A percentile compares a stretch with the other conserved stretches of the same genome.
Conservation (phyloP, 371 early-diverging fungal genomes). For the Nematocida sp. region DNA sequence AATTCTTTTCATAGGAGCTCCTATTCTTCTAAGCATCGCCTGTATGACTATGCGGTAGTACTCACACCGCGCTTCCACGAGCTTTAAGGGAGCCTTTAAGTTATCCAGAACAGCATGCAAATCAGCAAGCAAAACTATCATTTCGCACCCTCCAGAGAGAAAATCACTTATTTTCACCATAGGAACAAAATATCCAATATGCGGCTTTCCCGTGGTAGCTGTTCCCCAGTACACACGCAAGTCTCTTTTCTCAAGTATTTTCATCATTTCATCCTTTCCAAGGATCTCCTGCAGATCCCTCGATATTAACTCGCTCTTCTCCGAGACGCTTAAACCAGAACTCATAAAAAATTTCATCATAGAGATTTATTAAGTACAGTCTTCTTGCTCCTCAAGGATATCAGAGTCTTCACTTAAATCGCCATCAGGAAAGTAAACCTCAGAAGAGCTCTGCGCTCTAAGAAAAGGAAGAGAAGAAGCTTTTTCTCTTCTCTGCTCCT, state of each 20-base stretch:
- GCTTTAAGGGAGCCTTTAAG: constrained; percentile 90
- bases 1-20: constrained; percentile 73
- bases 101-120: constrained; percentile 97
- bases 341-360: constrained; percentile 17
- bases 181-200: constrained; percentile 94
- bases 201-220: constrained; percentile 93
- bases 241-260: constrained; percentile 78
- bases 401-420: constrained; percentile 31
- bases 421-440: constrained; percentile 46
- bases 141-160: constrained; percentile 83
- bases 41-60: constrained; percentile 90
- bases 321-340: constrained; percentile 31
- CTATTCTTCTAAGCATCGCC: constrained; percentile 78
- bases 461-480: constrained; percentile 40
- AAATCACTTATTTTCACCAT: constrained; percentile 96
- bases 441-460: constrained; percentile 11
- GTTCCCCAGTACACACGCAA: constrained; percentile 97
- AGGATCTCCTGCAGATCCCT: constrained; percentile 90
- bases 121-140: constrained; percentile 89
- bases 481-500: constrained; percentile 30
- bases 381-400: constrained; percentile 26
- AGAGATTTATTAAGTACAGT: background rate
- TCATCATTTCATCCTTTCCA: constrained; percentile 79
- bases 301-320: constrained; percentile 79
- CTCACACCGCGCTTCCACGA: constrained; percentile 76